Base-by-base conservation (phyloP, 345 rosid genomes). In the Heritiera fomes region DNA sequence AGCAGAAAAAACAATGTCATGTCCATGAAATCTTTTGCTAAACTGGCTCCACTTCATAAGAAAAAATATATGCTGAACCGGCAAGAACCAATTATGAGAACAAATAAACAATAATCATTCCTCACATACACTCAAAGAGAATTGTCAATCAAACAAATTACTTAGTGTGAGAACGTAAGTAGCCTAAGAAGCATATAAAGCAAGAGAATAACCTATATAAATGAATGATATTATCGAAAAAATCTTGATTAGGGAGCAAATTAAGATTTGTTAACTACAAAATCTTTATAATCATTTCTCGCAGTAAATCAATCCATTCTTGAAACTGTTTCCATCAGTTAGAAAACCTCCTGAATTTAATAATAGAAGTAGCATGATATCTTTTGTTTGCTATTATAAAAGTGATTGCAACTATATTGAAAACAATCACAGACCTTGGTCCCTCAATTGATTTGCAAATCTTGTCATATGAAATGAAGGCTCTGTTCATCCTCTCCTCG, bases 231-330 rank as follows among this genome's bases (percentile, higher is more conserved):
- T 92, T 81, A 79, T 87, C 87, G 81, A 96, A 94, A 86, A 96
- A 96, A 87, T 94, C 98, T 30, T 89, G 81, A 79, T 96, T 94
- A 52, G 91, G 90, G 65, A 92, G 85, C 13, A 90, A 86, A 83
- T 73, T 72, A 80, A 96, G 88, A 81, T 89, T 77, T 65, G 79
- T 85, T 60, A 92, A 82, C 74, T 84, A 89, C 34, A 97, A 97
- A 75, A 96, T 91, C 82, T 90, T 92, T 83, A 84, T 82, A 75
- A 88, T 93, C 94, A 94, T 91, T 49, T 85, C 90, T 58, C 94
- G 89, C 76, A 94, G 80, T 82, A 96, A 81, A 76, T 90, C 95
- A 86, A 94, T 86, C 99, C 97, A 92, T 75, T 89, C 97, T 98
- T 95, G 92, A 50, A 74, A 76, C 50, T 81, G 82, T 75, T 46